A percentile compares a stretch with the other conserved stretches of the same genome.
phyloP scores from a whole-genome alignment of 148 eudicot species.

The Pharnaceum exiguum region DNA sequence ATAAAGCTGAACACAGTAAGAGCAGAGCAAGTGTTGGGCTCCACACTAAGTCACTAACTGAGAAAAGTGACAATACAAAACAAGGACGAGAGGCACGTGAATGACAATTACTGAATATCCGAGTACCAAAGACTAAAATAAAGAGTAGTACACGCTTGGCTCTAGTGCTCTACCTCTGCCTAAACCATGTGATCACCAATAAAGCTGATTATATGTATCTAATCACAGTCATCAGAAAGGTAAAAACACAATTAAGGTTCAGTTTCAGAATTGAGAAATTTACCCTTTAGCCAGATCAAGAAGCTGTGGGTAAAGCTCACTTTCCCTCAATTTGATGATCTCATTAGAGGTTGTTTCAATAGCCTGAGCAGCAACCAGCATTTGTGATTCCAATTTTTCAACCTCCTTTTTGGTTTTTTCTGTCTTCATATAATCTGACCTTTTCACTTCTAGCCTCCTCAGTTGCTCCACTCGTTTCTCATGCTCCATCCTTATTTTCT shows the following conservation, averaged over 20 bases:
- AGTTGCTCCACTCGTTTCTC: constrained; percentile 64
- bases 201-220: too few species aligned
- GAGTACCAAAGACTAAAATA: too few species aligned
- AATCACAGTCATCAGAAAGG: neutral
- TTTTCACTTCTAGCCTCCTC: constrained; percentile 81
- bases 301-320: constrained; percentile 89
- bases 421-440: constrained; percentile 69
- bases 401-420: constrained; percentile 91
- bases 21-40: neutral
- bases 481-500: constrained; percentile 71
- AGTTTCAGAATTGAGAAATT: neutral
- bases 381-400: constrained; percentile 71
- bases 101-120: constrained; percentile 2
- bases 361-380: constrained; percentile 79
- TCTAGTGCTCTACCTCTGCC: constrained; percentile 1
- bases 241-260: neutral
- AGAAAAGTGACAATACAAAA: constrained; percentile 7
- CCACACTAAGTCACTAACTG: neutral
- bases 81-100: constrained; percentile 18
- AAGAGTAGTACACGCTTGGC: too few species aligned
- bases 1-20: neutral
- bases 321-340: constrained; percentile 80
- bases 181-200: constrained; percentile 23
- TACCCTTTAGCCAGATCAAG: constrained; percentile 88
- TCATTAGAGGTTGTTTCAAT: constrained; percentile 81